Evolutionary conservation across 352 stramenopile species (phyloP), one percentile per base, ranked within the genome.

Genomic region (Globisporangium solare): DNA sequence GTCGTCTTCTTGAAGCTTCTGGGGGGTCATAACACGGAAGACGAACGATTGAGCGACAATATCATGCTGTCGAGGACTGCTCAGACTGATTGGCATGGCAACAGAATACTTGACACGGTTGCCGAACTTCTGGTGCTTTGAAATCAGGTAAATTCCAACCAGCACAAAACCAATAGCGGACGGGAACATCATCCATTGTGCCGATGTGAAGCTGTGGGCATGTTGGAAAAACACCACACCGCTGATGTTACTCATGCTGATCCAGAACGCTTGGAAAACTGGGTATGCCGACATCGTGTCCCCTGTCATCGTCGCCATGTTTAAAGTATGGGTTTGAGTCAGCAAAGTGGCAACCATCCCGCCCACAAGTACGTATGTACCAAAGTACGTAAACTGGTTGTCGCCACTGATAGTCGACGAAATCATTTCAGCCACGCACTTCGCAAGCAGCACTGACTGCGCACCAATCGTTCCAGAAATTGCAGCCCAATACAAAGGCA

Each of bases 11-110:
- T 85, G 73, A 13, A 79, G 49, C 22, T 80, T 83, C 67, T 94
- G 85, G 10, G 85, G 85, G 18, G 82, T 92, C 17, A 81, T 74
- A 54, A 92, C 85, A 50, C 84, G 82, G 70, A 94, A 94, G 41
- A 94, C 77, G 46, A 94, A 94, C 53, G 85, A 94, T 68, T 94
- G 85, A 24, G 85, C 85, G 45, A 94, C 85, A 58, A 94, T 94
- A 61, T 92, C 83, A 60, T 92, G 80, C 62, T 94, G 82, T 12
- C 82, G 80, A 17, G 83, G 82, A 43, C 73, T 88, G 79, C 85
- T 92, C 52, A 94, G 70, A 42, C 77, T 91, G 65, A 94, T 88
- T 27, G 85, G 85, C 85, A 94, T 92, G 8, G 85, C 85, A 60
- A 94, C 79, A 45, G 80, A 88, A 70, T 94, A 94, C 73, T 94